Conservation (phyloP, 257 asterid genomes). For the Solanum virginianum region DNA sequence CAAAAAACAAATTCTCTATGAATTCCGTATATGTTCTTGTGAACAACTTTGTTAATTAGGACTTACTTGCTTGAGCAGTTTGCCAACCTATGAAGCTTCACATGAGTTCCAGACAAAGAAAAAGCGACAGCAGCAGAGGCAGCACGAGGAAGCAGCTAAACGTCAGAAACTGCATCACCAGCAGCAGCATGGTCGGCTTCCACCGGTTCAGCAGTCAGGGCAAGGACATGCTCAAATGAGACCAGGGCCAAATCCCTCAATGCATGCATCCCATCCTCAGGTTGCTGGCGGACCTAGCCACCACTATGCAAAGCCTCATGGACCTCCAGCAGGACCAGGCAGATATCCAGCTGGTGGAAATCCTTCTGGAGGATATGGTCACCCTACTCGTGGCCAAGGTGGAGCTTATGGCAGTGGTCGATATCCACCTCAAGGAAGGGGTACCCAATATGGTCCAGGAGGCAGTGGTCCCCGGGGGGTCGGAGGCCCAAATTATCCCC, state of each 20-base stretch:
- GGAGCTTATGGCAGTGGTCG: conserved; percentile 62
- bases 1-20: neutral
- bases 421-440: conserved; percentile 79
- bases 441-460: conserved; percentile 49
- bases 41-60: neutral
- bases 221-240: conserved; percentile 59
- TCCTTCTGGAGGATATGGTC: conserved; percentile 63
- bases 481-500: conserved; percentile 69
- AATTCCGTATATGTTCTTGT: neutral
- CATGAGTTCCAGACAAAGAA: conserved; percentile 98
- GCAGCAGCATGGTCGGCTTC: conserved; percentile 70
- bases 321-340: conserved; percentile 69
- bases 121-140: conserved; percentile 87
- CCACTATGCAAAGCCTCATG: conserved; percentile 71
- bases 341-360: conserved; percentile 66
- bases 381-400: conserved; percentile 70
- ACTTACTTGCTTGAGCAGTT: conserved; percentile 30
- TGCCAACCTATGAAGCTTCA: conserved; percentile 88
- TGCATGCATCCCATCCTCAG: conserved; percentile 42
- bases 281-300: conserved; percentile 46
- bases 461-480: conserved; percentile 60
- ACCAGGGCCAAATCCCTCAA: conserved; percentile 40
- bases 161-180: conserved; percentile 73
- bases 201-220: conserved; percentile 77
- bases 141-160: conserved; percentile 72